Base-by-base conservation (phyloP, 1,284 basidiomycete species). In the Rhodotorula sp. region DNA sequence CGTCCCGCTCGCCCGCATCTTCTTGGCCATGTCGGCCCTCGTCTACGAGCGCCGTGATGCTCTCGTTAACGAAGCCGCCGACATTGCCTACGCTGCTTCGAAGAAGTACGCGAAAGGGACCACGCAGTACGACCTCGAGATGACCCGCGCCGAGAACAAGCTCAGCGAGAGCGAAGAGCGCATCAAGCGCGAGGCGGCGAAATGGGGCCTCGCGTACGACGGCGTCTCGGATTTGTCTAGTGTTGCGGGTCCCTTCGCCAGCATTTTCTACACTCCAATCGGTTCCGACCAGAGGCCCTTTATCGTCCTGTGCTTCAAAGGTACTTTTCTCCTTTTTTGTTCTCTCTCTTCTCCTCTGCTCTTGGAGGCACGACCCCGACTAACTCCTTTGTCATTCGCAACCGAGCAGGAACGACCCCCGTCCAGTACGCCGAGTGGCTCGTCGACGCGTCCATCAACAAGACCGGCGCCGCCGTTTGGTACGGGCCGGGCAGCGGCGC, bases 391-490 rank as follows among this genome's bases (percentile, higher is more conserved):
- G 34, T 15, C 43, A n/a, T 18, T 16, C 23, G 23, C 23, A 7
- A 7, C 2, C 38, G 4, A 8, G 15, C 48, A 71, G 69, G 81
- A 10, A 82, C 82, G 16, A 75, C 77, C 49, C 81, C 81, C 26
- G 76, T 76, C 49, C 80, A 81, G 68, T 82, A 82, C 72, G 49
- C 69, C 62, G 70, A 76, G 66, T 69, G 72, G 56, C 62, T 76
- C 54, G 60, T 68, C 23, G 72, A 76, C 38, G 70, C 72, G 0
- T 49, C 67, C 28, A 72, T 76, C 66, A 38, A 60, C 18, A 60
- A 70, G 14, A 64, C 67, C 19, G 31, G 60, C n/a, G 61, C 70
- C 19, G 8, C 38, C 3, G 66, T 69, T 48, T 74, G 60, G 64
- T 74, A 62, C 62, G 72, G 72, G 7, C 49, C 28, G 28, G 28